phyloP scores from a whole-genome alignment of 202 grass and related monocot species.

The Setaria viridis region DNA sequence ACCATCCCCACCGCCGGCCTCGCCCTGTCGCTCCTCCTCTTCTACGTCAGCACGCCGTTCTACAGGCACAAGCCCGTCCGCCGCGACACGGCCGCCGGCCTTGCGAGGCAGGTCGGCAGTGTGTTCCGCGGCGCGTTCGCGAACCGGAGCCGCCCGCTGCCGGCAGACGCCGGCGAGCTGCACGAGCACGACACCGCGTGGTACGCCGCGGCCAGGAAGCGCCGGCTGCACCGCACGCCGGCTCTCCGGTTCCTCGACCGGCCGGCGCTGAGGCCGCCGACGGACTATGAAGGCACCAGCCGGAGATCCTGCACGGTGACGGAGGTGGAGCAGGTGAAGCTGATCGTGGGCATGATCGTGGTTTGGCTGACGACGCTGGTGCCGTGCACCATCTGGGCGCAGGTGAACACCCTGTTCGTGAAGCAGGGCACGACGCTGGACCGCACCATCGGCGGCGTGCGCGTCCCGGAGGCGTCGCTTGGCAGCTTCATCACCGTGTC shows the following conservation, averaged over 20 bases:
- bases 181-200: constrained; percentile 59
- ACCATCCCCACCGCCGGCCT: constrained; percentile 65
- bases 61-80: constrained; percentile 67
- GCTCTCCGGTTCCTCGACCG: constrained; percentile 65
- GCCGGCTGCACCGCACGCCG: constrained; percentile 51
- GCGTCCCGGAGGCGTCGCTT: constrained; percentile 70
- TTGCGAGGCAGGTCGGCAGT: constrained; percentile 43
- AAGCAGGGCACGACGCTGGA: constrained; percentile 86
- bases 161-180: constrained; percentile 23
- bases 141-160: constrained; percentile 37
- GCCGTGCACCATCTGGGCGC: constrained; percentile 81
- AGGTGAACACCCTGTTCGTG: constrained; percentile 86
- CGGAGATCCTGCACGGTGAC: constrained; percentile 60
- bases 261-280: constrained; percentile 39
- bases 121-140: constrained; percentile 48
- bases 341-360: constrained; percentile 60
- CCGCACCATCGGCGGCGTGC: constrained; percentile 44
- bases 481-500: constrained; percentile 72
- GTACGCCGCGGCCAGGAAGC: constrained; percentile 56
- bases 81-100: constrained; percentile 25
- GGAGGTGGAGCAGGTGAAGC: constrained; percentile 75
- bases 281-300: neutral
- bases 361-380: constrained; percentile 76
- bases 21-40: constrained; percentile 54
- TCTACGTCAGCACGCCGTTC: constrained; percentile 60